These are phyloP conservation scores for Oryza glumipatula DNA, from an alignment of 176 grass and related monocot genomes.

Conservation along the genomic window DNA sequence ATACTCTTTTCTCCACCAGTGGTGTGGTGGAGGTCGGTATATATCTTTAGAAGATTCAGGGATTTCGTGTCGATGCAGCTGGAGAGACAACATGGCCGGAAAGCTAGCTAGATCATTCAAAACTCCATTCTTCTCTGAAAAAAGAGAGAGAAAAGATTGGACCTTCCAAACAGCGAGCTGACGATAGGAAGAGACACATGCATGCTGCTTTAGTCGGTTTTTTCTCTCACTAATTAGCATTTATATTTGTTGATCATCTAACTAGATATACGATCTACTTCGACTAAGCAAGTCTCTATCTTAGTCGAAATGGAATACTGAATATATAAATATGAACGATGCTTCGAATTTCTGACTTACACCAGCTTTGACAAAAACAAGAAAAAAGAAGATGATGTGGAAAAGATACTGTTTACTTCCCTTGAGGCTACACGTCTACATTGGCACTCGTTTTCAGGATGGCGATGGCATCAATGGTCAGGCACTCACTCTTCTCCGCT, in stretches of 20 bases:
- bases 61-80: constrained; percentile 2
- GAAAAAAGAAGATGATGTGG: neutral
- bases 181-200: neutral
- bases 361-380: neutral
- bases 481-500: neutral
- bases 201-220: no score
- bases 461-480: constrained; percentile 40
- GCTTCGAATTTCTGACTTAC: neutral
- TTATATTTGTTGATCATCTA: no score
- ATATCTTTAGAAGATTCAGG: constrained; percentile 17
- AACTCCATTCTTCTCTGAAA: neutral
- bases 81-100: neutral
- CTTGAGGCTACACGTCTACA: constrained; percentile 27
- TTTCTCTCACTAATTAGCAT: no score
- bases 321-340: neutral
- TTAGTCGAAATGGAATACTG: neutral
- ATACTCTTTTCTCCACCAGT: constrained; percentile 6
- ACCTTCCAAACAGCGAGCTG: neutral
- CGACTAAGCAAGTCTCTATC: no score
- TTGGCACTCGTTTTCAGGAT: constrained; percentile 36
- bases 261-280: no score
- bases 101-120: constrained; percentile 1
- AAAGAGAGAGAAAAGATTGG: neutral
- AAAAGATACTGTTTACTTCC: constrained; percentile 25
- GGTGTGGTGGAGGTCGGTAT: constrained; percentile 21